These are phyloP conservation scores for Cornus controversa DNA, from an alignment of 148 eudicot species.

Conservation along the genomic window DNA sequence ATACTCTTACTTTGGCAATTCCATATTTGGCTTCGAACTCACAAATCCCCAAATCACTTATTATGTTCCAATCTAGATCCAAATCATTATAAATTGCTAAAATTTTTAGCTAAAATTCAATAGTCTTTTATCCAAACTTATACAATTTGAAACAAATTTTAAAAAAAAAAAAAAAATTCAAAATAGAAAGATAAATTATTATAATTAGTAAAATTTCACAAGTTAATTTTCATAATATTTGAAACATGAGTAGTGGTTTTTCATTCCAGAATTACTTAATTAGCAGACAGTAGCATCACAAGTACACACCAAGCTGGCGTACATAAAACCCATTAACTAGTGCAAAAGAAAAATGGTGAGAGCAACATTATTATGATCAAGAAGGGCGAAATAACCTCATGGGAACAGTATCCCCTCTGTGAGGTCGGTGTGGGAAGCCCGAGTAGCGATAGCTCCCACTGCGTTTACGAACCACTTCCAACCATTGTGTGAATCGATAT, in stretches of 20 bases:
- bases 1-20: no score
- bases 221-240: no score
- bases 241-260: neutral
- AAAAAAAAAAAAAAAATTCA: no score
- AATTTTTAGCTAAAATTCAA: no score
- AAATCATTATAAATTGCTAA: no score
- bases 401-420: constrained; percentile 42
- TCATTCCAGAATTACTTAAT: neutral
- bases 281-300: neutral
- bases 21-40: no score
- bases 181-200: no score
- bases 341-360: neutral
- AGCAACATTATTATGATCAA: neutral
- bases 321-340: neutral
- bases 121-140: no score
- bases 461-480: constrained; percentile 90
- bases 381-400: constrained; percentile 46
- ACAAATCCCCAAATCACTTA: no score
- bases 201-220: neutral
- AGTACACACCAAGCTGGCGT: no score
- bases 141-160: no score
- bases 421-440: constrained; percentile 70
- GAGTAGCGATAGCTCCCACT: constrained; percentile 61
- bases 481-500: constrained; percentile 81
- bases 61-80: no score